Percentiles rank a stretch among this genome's conserved stretches.
These are phyloP conservation scores for Crataegus laevigata DNA, from an alignment of 306 rosid genomes.

Conservation along the genomic window DNA sequence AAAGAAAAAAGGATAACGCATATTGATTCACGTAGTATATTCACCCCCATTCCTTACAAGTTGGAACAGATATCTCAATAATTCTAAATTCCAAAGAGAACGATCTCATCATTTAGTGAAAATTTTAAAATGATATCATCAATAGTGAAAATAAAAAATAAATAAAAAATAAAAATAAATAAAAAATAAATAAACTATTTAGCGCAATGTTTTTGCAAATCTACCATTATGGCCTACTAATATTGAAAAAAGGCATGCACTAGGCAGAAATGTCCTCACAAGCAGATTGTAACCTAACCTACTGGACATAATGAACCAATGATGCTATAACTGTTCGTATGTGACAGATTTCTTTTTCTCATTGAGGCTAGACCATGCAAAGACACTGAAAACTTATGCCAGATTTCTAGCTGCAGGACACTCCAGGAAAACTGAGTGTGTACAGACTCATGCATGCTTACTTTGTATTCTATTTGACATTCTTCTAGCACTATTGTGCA, in stretches of 20 bases:
- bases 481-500: background rate
- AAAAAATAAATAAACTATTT: too few species aligned
- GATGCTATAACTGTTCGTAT: background rate
- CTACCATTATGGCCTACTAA: too few species aligned
- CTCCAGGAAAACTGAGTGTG: background rate
- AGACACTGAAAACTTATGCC: background rate
- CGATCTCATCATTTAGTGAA: background rate
- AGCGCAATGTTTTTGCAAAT: too few species aligned
- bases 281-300: background rate
- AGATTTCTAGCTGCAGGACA: background rate
- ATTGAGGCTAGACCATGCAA: background rate
- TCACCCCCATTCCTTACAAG: background rate
- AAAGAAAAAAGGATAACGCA: background rate
- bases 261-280: background rate
- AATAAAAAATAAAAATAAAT: too few species aligned
- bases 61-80: background rate
- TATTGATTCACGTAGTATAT: background rate
- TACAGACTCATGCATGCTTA: background rate
- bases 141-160: too few species aligned
- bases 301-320: background rate
- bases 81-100: slow-evolving; percentile 10
- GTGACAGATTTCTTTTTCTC: background rate
- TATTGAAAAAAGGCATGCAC: background rate
- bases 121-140: too few species aligned
- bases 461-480: background rate